phyloP scores from a whole-genome alignment of 768 basidiomycete species.

The Lactarius indigo region DNA sequence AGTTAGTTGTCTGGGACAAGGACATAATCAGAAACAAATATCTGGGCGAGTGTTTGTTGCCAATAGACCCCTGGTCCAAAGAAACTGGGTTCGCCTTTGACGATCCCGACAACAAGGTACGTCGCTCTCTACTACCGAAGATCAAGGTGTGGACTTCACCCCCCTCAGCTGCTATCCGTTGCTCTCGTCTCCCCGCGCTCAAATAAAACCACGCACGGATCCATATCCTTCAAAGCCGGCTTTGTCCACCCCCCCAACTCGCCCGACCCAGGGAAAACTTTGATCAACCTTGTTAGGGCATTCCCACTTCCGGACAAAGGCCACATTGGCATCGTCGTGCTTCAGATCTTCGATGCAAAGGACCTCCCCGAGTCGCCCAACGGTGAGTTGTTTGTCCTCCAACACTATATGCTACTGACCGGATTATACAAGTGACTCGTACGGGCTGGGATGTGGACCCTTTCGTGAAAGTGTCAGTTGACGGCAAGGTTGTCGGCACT shows the following conservation, averaged over 20 bases:
- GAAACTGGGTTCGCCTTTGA: not conserved
- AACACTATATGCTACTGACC: not conserved
- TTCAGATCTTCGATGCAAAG: conserved; percentile 80
- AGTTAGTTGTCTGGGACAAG: not conserved
- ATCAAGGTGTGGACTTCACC: not conserved
- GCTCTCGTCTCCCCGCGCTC: not conserved
- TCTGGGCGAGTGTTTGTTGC: not conserved
- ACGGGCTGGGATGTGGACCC: conserved; percentile 97
- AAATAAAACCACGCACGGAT: not conserved
- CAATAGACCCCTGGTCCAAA: not conserved
- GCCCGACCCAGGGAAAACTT: not conserved
- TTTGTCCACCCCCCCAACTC: not conserved
- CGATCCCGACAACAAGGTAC: not conserved
- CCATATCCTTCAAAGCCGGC: not conserved
- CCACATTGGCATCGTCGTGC: conserved; percentile 90
- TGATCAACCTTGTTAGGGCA: not conserved
- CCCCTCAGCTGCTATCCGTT: not conserved
- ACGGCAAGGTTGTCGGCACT: conserved; percentile 87
- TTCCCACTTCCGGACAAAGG: conserved; percentile 37
- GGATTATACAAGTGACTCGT: conserved; percentile 62
- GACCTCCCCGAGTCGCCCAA: conserved; percentile 86
- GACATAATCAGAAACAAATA: not conserved
- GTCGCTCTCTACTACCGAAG: not conserved
- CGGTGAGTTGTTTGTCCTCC: conserved; percentile 48
- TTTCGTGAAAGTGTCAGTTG: conserved; percentile 92